Conservation (phyloP, 139 green algal species). For the Chlamydomonas sphaeroides region DNA sequence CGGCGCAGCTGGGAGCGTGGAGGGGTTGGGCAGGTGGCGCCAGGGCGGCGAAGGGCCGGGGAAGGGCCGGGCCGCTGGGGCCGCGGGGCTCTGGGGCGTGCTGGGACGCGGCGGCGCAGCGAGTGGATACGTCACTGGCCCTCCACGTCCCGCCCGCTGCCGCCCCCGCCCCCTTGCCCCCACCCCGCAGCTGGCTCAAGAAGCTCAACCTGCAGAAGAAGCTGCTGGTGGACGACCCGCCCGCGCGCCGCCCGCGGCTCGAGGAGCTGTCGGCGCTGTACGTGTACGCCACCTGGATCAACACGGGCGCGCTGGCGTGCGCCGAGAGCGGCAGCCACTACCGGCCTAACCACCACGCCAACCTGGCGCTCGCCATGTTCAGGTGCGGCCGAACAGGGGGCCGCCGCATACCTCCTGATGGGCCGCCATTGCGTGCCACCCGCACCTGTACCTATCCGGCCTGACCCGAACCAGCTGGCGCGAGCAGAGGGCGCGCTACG, state of each 20-base stretch:
- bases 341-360: slow-evolving; percentile 93
- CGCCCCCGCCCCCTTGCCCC: not conserved
- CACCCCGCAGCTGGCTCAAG: slow-evolving; percentile 76
- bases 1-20: too few species aligned
- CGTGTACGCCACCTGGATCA: slow-evolving; percentile 88
- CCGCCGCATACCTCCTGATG: too few species aligned
- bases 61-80: too few species aligned
- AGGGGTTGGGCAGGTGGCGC: too few species aligned
- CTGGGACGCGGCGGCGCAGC: too few species aligned
- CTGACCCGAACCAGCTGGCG: too few species aligned
- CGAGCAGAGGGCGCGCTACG: too few species aligned
- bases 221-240: slow-evolving; percentile 80
- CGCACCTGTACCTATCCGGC: too few species aligned
- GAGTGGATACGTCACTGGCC: too few species aligned
- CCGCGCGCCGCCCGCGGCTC: slow-evolving; percentile 57
- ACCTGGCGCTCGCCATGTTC: slow-evolving; percentile 88
- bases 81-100: too few species aligned
- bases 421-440: too few species aligned
- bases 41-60: too few species aligned
- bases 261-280: slow-evolving; percentile 56
- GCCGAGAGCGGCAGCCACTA: slow-evolving; percentile 93
- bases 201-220: slow-evolving; percentile 83
- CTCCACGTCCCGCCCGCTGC: not conserved
- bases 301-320: slow-evolving; percentile 88
- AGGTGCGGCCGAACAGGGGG: slow-evolving; percentile 53